Evolutionary conservation across 805 yeast species (phyloP).

Genomic region (Kuraishia cidri): DNA sequence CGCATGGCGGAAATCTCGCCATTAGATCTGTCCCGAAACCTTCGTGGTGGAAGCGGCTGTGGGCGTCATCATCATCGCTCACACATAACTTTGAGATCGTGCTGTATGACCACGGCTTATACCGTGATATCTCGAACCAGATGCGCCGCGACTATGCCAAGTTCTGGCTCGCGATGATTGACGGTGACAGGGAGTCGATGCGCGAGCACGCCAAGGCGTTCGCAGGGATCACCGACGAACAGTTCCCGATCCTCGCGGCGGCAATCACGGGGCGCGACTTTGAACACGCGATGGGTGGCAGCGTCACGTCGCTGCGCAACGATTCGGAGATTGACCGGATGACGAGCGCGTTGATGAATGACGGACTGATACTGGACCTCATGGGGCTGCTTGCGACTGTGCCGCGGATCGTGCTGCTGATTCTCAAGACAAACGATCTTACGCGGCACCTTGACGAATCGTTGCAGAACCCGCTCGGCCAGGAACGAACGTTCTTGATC

Average conservation of each 20-base stretch:
- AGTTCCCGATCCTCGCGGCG: conserved; percentile 80
- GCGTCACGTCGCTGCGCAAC: conserved; percentile 44
- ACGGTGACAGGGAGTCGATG: conserved; percentile 61
- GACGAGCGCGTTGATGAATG: conserved; percentile 52
- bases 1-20: conserved; percentile 96
- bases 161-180: conserved; percentile 86
- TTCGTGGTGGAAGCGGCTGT: neutral
- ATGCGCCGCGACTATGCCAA: conserved; percentile 79
- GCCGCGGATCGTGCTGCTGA: conserved; percentile 80
- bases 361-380: conserved; percentile 60
- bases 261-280: conserved; percentile 95
- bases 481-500: conserved; percentile 79
- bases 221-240: conserved; percentile 70
- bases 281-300: conserved; percentile 60
- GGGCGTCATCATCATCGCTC: too few relatives aligned
- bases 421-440: conserved; percentile 89
- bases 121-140: conserved; percentile 70
- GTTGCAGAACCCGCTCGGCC: conserved; percentile 75
- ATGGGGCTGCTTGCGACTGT: conserved; percentile 72
- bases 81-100: conserved; percentile 81
- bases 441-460: conserved; percentile 84
- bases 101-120: conserved; percentile 91
- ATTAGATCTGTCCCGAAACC: conserved; percentile 37
- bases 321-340: conserved; percentile 59
- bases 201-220: conserved; percentile 63